Percentiles rank a stretch among this genome's conserved stretches.
Evolutionary conservation across 2,329 filamentous ascomycete species (phyloP).

Genomic region (Botrytis fabae): DNA sequence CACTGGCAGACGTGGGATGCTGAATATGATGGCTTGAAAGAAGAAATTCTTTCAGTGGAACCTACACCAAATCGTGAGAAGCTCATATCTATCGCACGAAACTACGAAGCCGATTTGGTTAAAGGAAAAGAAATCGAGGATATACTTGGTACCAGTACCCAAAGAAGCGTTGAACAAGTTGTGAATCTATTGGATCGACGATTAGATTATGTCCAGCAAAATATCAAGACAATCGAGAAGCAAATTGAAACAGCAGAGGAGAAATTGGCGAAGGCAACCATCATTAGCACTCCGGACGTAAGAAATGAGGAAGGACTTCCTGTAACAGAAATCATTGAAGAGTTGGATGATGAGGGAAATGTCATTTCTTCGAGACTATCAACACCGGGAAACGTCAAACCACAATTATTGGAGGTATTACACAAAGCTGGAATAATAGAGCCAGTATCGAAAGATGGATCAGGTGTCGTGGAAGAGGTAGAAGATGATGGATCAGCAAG

Average conservation of each 20-base stretch:
- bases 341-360: conserved; percentile 88
- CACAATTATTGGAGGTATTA: conserved; percentile 69
- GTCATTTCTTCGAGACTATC: conserved; percentile 68
- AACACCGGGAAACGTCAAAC: conserved; percentile 65
- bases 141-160: conserved; percentile 45
- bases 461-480: conserved; percentile 21
- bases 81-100: conserved; percentile 53
- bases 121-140: conserved; percentile 58
- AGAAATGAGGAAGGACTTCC: conserved; percentile 70
- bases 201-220: conserved; percentile 86
- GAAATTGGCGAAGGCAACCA: conserved; percentile 64
- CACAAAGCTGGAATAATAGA: conserved; percentile 68
- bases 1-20: conserved; percentile 91
- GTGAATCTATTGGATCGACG: conserved; percentile 68
- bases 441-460: conserved; percentile 16
- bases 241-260: conserved; percentile 66
- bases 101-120: conserved; percentile 59
- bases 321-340: conserved; percentile 87
- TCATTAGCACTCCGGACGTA: conserved; percentile 60
- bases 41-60: conserved; percentile 62
- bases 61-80: conserved; percentile 50
- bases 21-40: conserved; percentile 86
- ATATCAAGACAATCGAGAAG: conserved; percentile 72
- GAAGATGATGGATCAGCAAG: conserved; percentile 21
- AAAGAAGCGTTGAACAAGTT: conserved; percentile 62